Evolutionary conservation across 2,329 filamentous ascomycete genomes (phyloP).

Genomic region (Penicillium corylophilum): DNA sequence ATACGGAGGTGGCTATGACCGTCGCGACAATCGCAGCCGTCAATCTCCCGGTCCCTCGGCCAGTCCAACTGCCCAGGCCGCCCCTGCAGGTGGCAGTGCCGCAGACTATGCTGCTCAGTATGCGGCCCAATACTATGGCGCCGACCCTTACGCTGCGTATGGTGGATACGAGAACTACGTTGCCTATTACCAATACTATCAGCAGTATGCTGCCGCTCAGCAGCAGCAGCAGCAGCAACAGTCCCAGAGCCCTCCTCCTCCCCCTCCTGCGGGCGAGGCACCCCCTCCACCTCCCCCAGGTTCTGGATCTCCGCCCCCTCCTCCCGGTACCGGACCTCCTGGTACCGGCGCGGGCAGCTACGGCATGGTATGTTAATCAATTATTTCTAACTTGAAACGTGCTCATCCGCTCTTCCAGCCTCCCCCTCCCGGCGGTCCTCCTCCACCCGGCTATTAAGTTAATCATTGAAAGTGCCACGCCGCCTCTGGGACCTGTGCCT

Average conservation of each 20-base stretch:
- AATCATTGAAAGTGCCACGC: neutral
- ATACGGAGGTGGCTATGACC: conserved; percentile 32
- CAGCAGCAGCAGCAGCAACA: conserved; percentile 50
- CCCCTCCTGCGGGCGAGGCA: conserved; percentile 54
- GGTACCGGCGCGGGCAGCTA: conserved; percentile 54
- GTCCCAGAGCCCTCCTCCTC: conserved; percentile 49
- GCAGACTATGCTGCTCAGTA: conserved; percentile 78
- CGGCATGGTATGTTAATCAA: conserved; percentile 57
- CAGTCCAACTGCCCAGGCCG: conserved; percentile 45
- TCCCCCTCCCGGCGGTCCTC: neutral
- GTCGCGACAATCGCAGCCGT: conserved; percentile 38
- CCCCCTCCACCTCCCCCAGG: conserved; percentile 62
- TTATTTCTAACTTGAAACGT: neutral
- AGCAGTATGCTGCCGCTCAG: conserved; percentile 56
- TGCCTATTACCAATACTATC: conserved; percentile 66
- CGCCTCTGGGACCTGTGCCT: neutral
- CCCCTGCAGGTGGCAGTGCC: conserved; percentile 37
- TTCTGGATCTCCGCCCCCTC: conserved; percentile 60
- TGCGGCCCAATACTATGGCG: conserved; percentile 76
- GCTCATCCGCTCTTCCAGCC: neutral
- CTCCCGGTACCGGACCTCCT: conserved; percentile 32
- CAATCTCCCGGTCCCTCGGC: conserved; percentile 46
- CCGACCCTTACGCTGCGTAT: conserved; percentile 86
- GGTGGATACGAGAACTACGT: conserved; percentile 78
- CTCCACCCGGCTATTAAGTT: neutral